phyloP scores from a whole-genome alignment of 805 yeast genomes.

The Barnettozyma vustinii region DNA sequence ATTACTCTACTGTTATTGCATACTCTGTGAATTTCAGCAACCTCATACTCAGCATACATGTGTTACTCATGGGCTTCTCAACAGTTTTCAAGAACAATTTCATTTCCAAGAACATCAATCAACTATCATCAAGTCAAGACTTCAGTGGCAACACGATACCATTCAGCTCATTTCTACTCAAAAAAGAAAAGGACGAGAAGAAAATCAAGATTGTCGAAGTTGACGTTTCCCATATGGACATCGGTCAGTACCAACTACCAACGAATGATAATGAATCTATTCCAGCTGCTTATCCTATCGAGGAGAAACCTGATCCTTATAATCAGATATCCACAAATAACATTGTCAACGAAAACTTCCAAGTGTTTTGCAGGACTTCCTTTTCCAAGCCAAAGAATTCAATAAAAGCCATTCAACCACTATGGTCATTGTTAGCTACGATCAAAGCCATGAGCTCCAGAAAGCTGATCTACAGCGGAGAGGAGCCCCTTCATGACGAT shows the following conservation, averaged over 20 bases:
- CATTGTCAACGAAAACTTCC: conserved; percentile 24
- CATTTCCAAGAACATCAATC: conserved; percentile 22
- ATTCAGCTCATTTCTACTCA: conserved; percentile 11
- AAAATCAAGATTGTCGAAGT: conserved; percentile 16
- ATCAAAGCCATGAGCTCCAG: conserved; percentile 43
- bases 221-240: conserved; percentile 9
- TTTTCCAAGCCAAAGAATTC: conserved; percentile 17
- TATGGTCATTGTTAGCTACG: conserved; percentile 50
- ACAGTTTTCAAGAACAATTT: conserved; percentile 21
- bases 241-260: background rate
- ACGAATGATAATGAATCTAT: conserved; percentile 1
- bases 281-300: conserved; percentile 5
- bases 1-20: background rate
- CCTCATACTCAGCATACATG: conserved; percentile 20
- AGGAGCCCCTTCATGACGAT: conserved; percentile 18
- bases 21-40: conserved; percentile 14
- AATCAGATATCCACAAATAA: conserved; percentile 17
- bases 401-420: conserved; percentile 34
- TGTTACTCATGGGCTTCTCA: conserved; percentile 21
- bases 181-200: conserved; percentile 9
- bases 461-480: conserved; percentile 41
- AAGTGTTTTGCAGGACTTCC: conserved; percentile 17
- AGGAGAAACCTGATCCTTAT: background rate
- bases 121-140: conserved; percentile 14
- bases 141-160: background rate